Conservation (phyloP, 2,329 filamentous ascomycete species). For the Phaeosphaeria sp. region DNA sequence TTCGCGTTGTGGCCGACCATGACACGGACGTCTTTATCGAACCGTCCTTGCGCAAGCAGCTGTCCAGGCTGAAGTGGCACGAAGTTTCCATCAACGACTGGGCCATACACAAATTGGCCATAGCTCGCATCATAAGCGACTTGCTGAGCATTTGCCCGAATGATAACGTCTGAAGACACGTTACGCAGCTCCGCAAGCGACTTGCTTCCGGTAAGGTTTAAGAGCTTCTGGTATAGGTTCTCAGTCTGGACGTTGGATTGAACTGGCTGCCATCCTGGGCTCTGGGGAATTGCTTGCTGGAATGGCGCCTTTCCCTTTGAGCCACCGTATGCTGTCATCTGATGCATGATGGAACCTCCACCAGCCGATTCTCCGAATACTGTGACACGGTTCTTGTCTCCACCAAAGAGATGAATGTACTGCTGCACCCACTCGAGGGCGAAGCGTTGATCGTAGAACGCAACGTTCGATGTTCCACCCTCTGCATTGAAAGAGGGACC, state of each 20-base stretch:
- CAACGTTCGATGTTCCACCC: slow-evolving; percentile 44
- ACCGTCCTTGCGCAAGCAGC: slow-evolving; percentile 47
- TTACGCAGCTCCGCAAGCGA: slow-evolving; percentile 43
- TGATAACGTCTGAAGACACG: slow-evolving; percentile 39
- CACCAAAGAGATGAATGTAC: slow-evolving; percentile 49
- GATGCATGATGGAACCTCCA: slow-evolving; percentile 49
- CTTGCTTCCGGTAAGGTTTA: slow-evolving; percentile 41
- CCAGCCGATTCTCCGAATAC: slow-evolving; percentile 49
- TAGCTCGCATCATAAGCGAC: slow-evolving; percentile 41
- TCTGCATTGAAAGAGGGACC: slow-evolving; percentile 45
- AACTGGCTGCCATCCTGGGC: slow-evolving; percentile 48
- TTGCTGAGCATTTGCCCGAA: slow-evolving; percentile 44
- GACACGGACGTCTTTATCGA: slow-evolving; percentile 43
- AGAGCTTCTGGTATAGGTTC: slow-evolving; percentile 34
- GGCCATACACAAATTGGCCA: slow-evolving; percentile 42
- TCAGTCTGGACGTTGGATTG: slow-evolving; percentile 38
- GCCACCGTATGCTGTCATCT: slow-evolving; percentile 51
- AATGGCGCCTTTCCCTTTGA: slow-evolving; percentile 48
- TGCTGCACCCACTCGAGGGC: slow-evolving; percentile 51
- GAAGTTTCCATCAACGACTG: slow-evolving; percentile 44
- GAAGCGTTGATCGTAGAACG: slow-evolving; percentile 48
- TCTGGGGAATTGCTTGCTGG: slow-evolving; percentile 48
- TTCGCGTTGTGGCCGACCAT: slow-evolving; percentile 53
- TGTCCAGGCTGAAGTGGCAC: slow-evolving; percentile 39
- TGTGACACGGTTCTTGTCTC: slow-evolving; percentile 47